A percentile compares a stretch with the other conserved stretches of the same genome.
Evolutionary conservation across 148 eudicot genomes (phyloP).

Genomic region (Vaccinium myrtillus): DNA sequence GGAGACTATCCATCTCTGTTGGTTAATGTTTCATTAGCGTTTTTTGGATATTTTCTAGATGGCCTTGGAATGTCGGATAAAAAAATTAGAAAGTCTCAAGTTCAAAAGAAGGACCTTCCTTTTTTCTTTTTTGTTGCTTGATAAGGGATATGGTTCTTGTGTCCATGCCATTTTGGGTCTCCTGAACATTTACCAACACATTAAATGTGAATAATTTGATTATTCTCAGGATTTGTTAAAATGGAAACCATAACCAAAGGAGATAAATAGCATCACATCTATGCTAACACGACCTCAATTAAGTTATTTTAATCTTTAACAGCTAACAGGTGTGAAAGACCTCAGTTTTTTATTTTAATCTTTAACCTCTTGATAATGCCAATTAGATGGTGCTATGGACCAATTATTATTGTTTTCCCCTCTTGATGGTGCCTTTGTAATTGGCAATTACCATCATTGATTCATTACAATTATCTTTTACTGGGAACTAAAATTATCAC

Average conservation of each 20-base stretch:
- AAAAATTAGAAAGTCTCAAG: not conserved
- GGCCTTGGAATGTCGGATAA: not conserved
- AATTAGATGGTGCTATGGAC: not conserved
- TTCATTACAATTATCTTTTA: not conserved
- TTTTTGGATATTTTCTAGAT: not conserved
- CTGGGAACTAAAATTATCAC: not conserved
- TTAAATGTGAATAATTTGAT: not conserved
- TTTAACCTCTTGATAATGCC: not conserved
- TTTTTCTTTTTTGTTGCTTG: not conserved
- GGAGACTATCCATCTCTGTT: not conserved
- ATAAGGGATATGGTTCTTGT: not conserved
- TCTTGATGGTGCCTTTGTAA: slow-evolving; percentile 4
- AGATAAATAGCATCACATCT: not conserved
- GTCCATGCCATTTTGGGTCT: not conserved
- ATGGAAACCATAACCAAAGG: not conserved
- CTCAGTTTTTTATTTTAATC: too few species aligned
- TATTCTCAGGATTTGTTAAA: not conserved
- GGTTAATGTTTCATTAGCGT: not conserved
- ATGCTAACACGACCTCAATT: not conserved
- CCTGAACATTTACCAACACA: not conserved
- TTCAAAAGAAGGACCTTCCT: not conserved
- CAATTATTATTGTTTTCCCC: not conserved
- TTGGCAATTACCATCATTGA: not conserved
- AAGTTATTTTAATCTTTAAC: not conserved
- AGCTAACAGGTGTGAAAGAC: too few species aligned